Evolutionary conservation across 1,139 yeast genomes (phyloP), one percentile per base, ranked within the genome.

Genomic region (Suhomyces choctaworum): DNA sequence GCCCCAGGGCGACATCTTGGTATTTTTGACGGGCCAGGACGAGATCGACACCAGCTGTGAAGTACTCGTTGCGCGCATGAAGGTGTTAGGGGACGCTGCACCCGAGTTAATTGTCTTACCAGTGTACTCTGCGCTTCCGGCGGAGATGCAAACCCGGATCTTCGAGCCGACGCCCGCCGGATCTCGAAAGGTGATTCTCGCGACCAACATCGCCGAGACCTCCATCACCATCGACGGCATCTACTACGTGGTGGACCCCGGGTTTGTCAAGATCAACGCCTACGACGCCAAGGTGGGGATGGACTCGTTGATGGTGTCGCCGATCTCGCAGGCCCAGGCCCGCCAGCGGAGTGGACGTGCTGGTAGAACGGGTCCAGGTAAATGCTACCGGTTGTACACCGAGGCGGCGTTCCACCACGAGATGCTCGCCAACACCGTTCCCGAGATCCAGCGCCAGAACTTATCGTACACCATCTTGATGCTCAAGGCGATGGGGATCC

Each of bases 401-500:
- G 84, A 83, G 48, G 56, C 67, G 15, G 86, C 90, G 0, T 85
- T 60, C 52, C 59, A 76, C 29, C 70, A 65, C 34, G 98, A 94
- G 54, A 88, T 92, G 96, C 61, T 81, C 13, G 81, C 92, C 2
- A 84, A 82, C 44, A 77, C 96, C 0, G 72, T 86, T 3, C 98
- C 99, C 0, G 98, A 92, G 54, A 92, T 92, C 37, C 96, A 89
- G 58, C 69, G 99, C 42, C 95, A 86, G 53, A 92, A 94, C 55
- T 62, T 92, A 41, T 77, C 96, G 4, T 78, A 84, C 52, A 89
- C 97, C 0, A 82, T 90, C 31, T 66, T 92, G 47, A 81, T 90
- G 86, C 70, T 92, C 42, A 92, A 92, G 55, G 96, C 97, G 1
- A 89, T 92, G 94, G 97, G 97, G 0, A 87, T 92, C 34, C 76